Base-by-base conservation (phyloP, 2,329 filamentous ascomycete genomes). In the Alternaria novae-zelandiae region DNA sequence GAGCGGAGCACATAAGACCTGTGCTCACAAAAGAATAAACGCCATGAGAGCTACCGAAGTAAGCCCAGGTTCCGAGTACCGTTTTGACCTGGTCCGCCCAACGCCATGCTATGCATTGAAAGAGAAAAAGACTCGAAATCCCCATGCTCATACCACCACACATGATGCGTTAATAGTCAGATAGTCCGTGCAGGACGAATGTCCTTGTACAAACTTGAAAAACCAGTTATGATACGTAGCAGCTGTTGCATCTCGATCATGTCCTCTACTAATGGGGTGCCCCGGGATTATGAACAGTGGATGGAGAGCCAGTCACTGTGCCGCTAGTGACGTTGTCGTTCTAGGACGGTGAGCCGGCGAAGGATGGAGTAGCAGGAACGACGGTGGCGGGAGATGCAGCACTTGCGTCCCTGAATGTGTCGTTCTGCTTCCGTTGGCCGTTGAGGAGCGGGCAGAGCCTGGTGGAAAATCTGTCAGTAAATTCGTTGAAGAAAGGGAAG, bases 391-490 rank as follows among this genome's bases (percentile, higher is more conserved):
- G 76, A 26, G 72, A 74, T 11, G 74, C 73, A 50, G 75, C 74
- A 44, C 65, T 70, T 8, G 76, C 75, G 63, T 79, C 77, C 47
- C 73, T 72, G 64, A 80, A 80, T 1, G 76, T 78, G 54, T 80
- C 78, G 64, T 74, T 79, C 68, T 78, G 75, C 61, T 77, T 79
- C 66, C 75, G 78, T 61, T 74, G 72, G 54, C 78, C 78, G 50
- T 80, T 80, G 59, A 80, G 77, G 45, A 79, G 70, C 4, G 78
- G 78, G 56, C 78, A 80, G 63, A 80, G 76, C 54, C 78, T 80
- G 49, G 21, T 15, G 5, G 21, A 32, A n/a, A 13, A 5, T 21
- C 15, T 53, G 65, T 78, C 69, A 78, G 71, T 60, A 56, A 64
- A 28, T 17, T 26, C 8, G 5, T 23, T 43, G 30, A 47, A 58